phyloP scores from a whole-genome alignment of 139 green algal genomes.

The Yamagishiella unicocca region DNA sequence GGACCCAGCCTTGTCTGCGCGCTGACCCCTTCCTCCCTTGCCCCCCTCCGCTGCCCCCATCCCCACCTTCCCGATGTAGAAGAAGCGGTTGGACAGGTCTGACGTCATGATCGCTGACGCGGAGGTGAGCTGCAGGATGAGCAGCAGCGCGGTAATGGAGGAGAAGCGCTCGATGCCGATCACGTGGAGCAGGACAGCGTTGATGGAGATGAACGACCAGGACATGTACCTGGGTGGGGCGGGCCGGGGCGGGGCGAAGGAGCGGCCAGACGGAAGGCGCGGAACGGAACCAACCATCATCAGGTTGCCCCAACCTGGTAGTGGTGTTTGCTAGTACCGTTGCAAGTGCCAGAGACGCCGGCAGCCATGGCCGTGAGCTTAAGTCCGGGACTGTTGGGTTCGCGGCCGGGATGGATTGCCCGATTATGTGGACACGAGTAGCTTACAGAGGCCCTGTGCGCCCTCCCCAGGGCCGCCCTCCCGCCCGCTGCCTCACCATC shows the following conservation, averaged over 20 bases:
- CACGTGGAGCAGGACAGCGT: conserved; percentile 49
- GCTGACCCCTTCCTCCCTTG: not conserved
- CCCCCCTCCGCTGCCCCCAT: not conserved
- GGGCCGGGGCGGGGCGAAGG: not conserved
- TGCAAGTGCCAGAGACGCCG: too few species aligned
- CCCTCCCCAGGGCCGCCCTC: too few species aligned
- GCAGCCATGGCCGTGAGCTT: too few species aligned
- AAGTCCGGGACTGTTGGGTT: too few species aligned
- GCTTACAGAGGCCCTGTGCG: too few species aligned
- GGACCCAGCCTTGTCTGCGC: not conserved
- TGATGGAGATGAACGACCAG: conserved; percentile 46
- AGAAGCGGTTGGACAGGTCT: conserved; percentile 26
- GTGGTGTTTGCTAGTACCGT: too few species aligned
- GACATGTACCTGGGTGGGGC: conserved; percentile 27
- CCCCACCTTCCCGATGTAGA: conserved; percentile 43
- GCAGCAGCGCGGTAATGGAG: conserved; percentile 21
- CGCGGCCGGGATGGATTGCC: too few species aligned
- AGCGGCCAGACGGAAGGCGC: not conserved
- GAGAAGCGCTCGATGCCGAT: conserved; percentile 46
- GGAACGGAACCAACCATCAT: too few species aligned
- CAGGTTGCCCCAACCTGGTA: too few species aligned
- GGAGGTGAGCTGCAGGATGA: conserved; percentile 54
- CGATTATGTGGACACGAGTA: too few species aligned
- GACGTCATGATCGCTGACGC: conserved; percentile 10
- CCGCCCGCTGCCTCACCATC: not conserved